phyloP scores from a whole-genome alignment of 2,329 filamentous ascomycete species.

The Clarireedia monteithiana region DNA sequence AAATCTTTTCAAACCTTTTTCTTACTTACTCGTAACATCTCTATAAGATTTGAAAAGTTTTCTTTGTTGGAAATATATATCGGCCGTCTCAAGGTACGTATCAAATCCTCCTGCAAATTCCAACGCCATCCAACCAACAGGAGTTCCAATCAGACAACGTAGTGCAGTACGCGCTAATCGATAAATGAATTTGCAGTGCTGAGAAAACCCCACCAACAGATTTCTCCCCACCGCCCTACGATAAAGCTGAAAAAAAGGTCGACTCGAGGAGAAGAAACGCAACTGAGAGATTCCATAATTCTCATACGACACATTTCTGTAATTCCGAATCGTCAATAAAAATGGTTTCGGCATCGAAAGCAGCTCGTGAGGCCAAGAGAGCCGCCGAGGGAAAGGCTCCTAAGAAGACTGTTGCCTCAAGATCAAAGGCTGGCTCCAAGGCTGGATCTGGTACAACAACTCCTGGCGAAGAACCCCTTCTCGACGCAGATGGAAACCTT shows the following conservation, averaged over 20 bases:
- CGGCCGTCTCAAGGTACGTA: no score
- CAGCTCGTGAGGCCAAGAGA: constrained; percentile 65
- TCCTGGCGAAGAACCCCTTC: constrained; percentile 59
- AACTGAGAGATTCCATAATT: not conserved
- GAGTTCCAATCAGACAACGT: no score
- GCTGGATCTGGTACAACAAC: constrained; percentile 54
- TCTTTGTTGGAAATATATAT: no score
- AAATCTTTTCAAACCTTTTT: not conserved
- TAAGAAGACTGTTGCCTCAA: constrained; percentile 67
- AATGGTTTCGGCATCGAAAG: constrained; percentile 64
- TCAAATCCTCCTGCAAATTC: no score
- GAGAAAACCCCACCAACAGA: not conserved
- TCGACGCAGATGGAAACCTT: constrained; percentile 53
- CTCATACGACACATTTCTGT: constrained; percentile 7
- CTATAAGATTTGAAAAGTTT: no score
- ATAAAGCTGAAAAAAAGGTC: constrained; percentile 9
- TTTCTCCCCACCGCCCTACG: not conserved
- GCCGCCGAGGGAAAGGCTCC: constrained; percentile 64
- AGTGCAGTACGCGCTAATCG: not conserved
- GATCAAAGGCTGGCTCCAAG: constrained; percentile 61
- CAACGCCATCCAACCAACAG: no score
- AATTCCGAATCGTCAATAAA: constrained; percentile 27
- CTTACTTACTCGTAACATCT: not conserved
- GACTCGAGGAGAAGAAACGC: not conserved
- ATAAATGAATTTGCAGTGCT: not conserved